A percentile compares a stretch with the other conserved stretches of the same genome.
phyloP scores from a whole-genome alignment of 2,329 filamentous ascomycete species.

The Colletotrichum euphorbiae region DNA sequence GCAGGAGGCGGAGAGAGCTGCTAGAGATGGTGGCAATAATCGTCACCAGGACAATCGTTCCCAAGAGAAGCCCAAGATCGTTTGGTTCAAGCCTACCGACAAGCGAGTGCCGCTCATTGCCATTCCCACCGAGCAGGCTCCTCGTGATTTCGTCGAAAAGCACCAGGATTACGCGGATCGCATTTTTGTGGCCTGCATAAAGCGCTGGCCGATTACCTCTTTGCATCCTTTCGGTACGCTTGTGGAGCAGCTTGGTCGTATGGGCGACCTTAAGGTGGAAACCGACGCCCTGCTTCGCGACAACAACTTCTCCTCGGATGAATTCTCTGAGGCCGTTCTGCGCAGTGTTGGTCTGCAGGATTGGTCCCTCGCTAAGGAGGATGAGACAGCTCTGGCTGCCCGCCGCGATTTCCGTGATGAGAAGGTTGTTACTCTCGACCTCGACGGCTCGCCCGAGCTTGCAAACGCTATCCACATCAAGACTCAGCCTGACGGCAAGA shows the following conservation, averaged over 20 bases:
- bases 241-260: slow-evolving; percentile 95
- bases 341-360: slow-evolving; percentile 93
- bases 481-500: slow-evolving; percentile 81
- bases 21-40: slow-evolving; percentile 80
- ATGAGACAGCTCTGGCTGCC: slow-evolving; percentile 76
- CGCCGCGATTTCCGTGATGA: slow-evolving; percentile 93
- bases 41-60: slow-evolving; percentile 83
- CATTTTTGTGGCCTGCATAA: slow-evolving; percentile 99
- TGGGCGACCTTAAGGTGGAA: slow-evolving; percentile 97
- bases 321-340: slow-evolving; percentile 95
- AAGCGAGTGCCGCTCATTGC: slow-evolving; percentile 98
- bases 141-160: slow-evolving; percentile 97
- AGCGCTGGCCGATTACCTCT: slow-evolving; percentile 99
- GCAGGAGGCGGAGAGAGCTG: slow-evolving; percentile 94
- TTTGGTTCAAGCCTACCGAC: slow-evolving; percentile 99
- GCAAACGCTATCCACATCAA: slow-evolving; percentile 96
- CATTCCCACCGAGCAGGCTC: slow-evolving; percentile 97
- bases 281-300: slow-evolving; percentile 96
- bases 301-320: slow-evolving; percentile 98
- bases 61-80: slow-evolving; percentile 99
- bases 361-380: slow-evolving; percentile 88
- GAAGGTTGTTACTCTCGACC: slow-evolving; percentile 91
- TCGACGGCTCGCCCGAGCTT: slow-evolving; percentile 87
- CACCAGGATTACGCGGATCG: slow-evolving; percentile 97
- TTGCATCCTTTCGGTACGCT: slow-evolving; percentile 98